Percentiles rank a stretch among this genome's conserved stretches.
phyloP scores from a whole-genome alignment of 345 rosid species.

The Anastatica hierochuntica region DNA sequence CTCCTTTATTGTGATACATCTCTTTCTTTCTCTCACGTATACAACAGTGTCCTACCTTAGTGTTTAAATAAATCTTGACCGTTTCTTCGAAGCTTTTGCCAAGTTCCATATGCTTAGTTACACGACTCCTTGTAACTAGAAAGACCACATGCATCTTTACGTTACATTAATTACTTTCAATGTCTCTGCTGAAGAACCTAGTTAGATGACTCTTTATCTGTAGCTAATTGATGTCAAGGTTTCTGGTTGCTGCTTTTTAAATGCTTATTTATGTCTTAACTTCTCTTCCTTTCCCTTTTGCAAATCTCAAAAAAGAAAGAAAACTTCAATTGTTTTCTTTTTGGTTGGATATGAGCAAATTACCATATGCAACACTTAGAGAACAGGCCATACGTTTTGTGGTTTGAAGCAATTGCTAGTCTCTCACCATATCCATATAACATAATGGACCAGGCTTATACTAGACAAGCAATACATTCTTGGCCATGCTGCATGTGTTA shows the following conservation, averaged over 20 bases:
- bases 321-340: no score
- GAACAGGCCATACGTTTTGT: no score
- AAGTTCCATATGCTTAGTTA: conserved; percentile 7
- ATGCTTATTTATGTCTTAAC: no score
- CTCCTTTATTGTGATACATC: conserved; percentile 29
- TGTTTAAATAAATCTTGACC: conserved; percentile 3
- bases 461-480: no score
- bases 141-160: conserved; percentile 2
- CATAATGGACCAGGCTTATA: no score
- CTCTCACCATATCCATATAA: no score
- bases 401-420: no score
- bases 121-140: conserved; percentile 9
- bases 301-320: no score
- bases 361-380: no score
- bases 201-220: conserved; percentile 18
- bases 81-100: conserved; percentile 10
- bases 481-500: no score
- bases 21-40: conserved; percentile 13
- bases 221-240: conserved; percentile 17
- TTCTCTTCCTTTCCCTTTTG: no score
- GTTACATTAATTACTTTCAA: conserved; percentile 19
- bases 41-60: conserved; percentile 16
- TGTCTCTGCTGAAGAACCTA: conserved; percentile 14
- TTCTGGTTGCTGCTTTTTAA: conserved; percentile 19
- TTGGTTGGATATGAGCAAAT: no score